Conservation (phyloP, 2,329 filamentous ascomycete species). For the Aspergillus neoniger region DNA sequence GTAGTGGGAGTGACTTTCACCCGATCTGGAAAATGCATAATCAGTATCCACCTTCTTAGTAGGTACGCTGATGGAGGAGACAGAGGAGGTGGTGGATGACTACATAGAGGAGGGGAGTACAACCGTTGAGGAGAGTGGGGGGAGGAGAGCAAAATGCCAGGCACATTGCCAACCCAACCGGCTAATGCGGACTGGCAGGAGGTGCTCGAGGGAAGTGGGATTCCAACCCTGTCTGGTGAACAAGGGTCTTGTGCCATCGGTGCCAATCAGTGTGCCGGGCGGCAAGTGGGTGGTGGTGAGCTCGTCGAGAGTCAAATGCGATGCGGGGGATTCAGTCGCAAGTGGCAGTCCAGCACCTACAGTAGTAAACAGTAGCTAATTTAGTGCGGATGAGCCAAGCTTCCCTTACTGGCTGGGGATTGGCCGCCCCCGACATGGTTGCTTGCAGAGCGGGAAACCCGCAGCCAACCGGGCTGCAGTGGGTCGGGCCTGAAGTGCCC, state of each 20-base stretch:
- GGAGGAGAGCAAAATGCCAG: not conserved
- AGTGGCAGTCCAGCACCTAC: slow-evolving; percentile 15
- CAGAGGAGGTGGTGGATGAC: not conserved
- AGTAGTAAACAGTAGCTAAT: slow-evolving; percentile 13
- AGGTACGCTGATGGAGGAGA: no score
- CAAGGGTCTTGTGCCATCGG: slow-evolving; percentile 5
- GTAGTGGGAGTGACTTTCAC: slow-evolving; percentile 8
- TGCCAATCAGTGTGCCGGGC: slow-evolving; percentile 11
- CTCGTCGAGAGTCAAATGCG: not conserved
- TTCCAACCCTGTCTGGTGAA: not conserved
- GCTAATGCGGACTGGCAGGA: not conserved
- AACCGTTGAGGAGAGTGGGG: slow-evolving; percentile 9
- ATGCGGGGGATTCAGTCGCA: slow-evolving; percentile 14
- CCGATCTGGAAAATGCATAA: slow-evolving; percentile 19
- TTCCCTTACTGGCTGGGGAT: slow-evolving; percentile 18
- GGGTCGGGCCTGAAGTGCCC: slow-evolving; percentile 10
- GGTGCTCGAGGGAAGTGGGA: not conserved
- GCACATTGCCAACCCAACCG: slow-evolving; percentile 7
- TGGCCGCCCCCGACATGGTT: slow-evolving; percentile 18
- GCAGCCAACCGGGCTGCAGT: slow-evolving; percentile 24
- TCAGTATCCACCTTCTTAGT: not conserved
- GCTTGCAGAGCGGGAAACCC: slow-evolving; percentile 25
- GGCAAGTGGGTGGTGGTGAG: not conserved
- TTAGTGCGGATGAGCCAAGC: slow-evolving; percentile 28
- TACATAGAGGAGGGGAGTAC: not conserved